Conservation (phyloP, 306 rosid species). For the Castanospermum australe region DNA sequence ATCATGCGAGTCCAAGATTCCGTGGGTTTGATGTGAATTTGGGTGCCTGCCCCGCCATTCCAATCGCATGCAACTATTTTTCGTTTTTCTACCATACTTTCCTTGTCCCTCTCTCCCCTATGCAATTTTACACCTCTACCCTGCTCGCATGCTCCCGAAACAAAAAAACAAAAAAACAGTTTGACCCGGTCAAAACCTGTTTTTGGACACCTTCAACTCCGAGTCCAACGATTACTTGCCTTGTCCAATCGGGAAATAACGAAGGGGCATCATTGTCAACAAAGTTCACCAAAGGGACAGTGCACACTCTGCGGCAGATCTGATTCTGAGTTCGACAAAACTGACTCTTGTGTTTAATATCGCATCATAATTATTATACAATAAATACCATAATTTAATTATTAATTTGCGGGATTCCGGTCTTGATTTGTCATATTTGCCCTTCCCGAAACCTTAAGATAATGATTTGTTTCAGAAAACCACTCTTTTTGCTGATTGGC, state of each 20-base stretch:
- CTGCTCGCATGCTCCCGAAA: background rate
- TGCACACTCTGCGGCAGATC: constrained; percentile 22
- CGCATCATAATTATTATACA: background rate
- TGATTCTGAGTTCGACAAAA: constrained; percentile 29
- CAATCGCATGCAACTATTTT: constrained; percentile 27
- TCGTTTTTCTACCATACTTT: constrained; percentile 30
- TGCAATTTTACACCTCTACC: constrained; percentile 21
- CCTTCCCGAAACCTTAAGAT: constrained; percentile 53
- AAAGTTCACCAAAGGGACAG: background rate
- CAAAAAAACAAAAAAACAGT: background rate
- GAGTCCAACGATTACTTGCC: background rate
- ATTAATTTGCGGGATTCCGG: constrained; percentile 41
- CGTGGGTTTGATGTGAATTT: constrained; percentile 52
- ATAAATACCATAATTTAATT: background rate
- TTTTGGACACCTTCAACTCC: background rate
- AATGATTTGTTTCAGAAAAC: constrained; percentile 23
- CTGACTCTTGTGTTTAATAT: constrained; percentile 9
- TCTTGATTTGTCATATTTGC: constrained; percentile 26
- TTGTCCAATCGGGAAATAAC: background rate
- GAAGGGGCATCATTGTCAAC: constrained; percentile 20
- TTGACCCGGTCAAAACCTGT: constrained; percentile 21
- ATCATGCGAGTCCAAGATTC: constrained; percentile 28
- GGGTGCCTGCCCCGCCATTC: constrained; percentile 18
- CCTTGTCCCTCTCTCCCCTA: constrained; percentile 9
- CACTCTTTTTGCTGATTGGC: background rate